Conservation (phyloP, 352 stramenopile species). For the Globisporangium apiculatum region DNA sequence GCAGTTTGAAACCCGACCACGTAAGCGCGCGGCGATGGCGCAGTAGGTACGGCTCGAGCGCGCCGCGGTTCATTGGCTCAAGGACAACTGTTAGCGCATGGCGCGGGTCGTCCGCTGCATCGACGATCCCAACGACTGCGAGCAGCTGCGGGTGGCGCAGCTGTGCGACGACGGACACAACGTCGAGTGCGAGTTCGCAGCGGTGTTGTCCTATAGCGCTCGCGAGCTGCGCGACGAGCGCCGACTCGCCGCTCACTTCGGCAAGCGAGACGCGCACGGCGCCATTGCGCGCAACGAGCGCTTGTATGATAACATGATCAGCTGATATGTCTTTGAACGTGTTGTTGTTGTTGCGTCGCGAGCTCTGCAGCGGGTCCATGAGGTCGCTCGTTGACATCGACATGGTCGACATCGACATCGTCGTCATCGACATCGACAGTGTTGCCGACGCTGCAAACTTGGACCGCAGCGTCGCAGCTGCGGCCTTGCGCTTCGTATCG, state of each 20-base stretch:
- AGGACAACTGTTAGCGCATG: constrained; percentile 58
- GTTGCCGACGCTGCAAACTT: constrained; percentile 12
- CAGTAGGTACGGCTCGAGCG: constrained; percentile 50
- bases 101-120: constrained; percentile 3
- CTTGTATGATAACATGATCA: constrained; percentile 27
- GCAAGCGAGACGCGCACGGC: constrained; percentile 39
- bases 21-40: constrained; percentile 30
- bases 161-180: constrained; percentile 53
- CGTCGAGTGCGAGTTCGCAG: constrained; percentile 47
- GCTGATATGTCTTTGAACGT: constrained; percentile 51
- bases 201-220: constrained; percentile 28
- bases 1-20: constrained; percentile 77
- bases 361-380: constrained; percentile 21
- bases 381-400: constrained; percentile 23
- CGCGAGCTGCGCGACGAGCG: constrained; percentile 47
- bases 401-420: constrained; percentile 16
- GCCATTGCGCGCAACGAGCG: constrained; percentile 34
- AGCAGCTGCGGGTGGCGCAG: constrained; percentile 67
- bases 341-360: constrained; percentile 29
- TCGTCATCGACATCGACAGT: constrained; percentile 15
- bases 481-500: constrained; percentile 36
- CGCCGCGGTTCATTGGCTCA: constrained; percentile 66
- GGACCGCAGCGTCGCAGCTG: constrained; percentile 15
- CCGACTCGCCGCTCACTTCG: constrained; percentile 31
- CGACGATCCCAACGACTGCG: constrained; percentile 50